Evolutionary conservation across 2,329 filamentous ascomycete genomes (phyloP), one percentile per base, ranked within the genome.

Genomic region (Ophiocordyceps robertsii): DNA sequence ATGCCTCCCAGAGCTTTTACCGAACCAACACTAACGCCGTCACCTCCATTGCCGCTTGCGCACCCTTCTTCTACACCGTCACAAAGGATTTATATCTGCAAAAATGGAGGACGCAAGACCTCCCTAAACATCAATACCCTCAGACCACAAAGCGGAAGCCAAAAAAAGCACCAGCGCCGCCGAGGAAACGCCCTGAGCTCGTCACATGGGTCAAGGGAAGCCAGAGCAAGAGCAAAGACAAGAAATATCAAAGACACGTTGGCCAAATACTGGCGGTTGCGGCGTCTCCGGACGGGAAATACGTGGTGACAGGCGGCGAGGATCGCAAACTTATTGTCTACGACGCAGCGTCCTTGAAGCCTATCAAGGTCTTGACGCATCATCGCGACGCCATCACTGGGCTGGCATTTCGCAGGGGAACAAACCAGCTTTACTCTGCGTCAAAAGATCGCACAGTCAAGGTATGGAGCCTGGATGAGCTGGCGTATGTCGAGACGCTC

Each of bases 371-470:
- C 4, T 94, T 96, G 60, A 80, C 77, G n/a, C 87, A 95, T 46
- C 92, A 98, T 64, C 79, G 92, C 46, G 92, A 93, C 55, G 76
- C 86, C 14, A 79, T 98, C 40, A 90, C 84, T 7, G 82, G 82
- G 1, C 68, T 98, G 16, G 83, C 82, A 1, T 98, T 98, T 59
- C 81, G 88, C 32, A 74, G 85, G 47, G 85, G 84, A 40, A 89
- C 84, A 14, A 94, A 95, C 56, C 89, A 95, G 62, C 68, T 98
- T 17, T 98, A 93, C 66, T 93, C 87, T 4, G 82, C 84, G 44
- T 92, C 86, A 42, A 84, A 82, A 55, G 92, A 98, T 63, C 78
- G 92, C 36, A 95, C 90, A 3, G 82, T 98, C 57, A 96, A 96
- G 63, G 83, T 93, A 29, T 98, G 90, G 87, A 90, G 83, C 51